These are phyloP conservation scores for Lasiodiplodia sp. DNA, from an alignment of 2,329 filamentous ascomycete genomes.

Conservation along the genomic window DNA sequence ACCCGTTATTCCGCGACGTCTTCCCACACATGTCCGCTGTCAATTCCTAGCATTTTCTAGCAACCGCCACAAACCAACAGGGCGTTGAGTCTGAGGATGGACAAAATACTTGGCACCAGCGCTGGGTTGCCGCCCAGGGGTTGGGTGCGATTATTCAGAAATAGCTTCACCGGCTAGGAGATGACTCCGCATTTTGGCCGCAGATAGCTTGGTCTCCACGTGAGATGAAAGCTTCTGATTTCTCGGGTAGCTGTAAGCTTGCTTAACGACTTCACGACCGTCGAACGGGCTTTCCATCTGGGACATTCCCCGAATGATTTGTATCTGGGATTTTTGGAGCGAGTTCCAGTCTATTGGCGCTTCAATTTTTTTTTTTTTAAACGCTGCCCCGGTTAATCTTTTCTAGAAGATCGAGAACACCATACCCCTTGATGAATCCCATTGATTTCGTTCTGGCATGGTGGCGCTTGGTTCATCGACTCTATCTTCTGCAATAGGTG, in stretches of 20 bases:
- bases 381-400: background rate
- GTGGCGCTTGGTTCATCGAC: background rate
- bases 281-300: background rate
- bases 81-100: background rate
- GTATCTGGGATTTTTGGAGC: too few relatives aligned
- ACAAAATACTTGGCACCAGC: background rate
- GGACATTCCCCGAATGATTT: background rate
- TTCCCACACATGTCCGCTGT: slow-evolving; percentile 8
- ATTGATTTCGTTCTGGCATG: background rate
- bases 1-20: slow-evolving; percentile 25
- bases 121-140: background rate
- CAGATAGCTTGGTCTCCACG: too few relatives aligned
- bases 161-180: background rate
- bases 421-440: background rate
- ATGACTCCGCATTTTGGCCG: background rate
- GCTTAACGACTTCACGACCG: background rate
- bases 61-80: background rate
- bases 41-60: background rate
- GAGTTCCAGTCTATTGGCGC: background rate
- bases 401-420: background rate
- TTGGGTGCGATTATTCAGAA: background rate
- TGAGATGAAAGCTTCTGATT: too few relatives aligned
- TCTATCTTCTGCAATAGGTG: background rate
- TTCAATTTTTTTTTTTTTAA: background rate
- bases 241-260: background rate